A percentile compares a stretch with the other conserved stretches of the same genome.
phyloP scores from a whole-genome alignment of 306 rosid genomes.

The Ziziphus jujuba region DNA sequence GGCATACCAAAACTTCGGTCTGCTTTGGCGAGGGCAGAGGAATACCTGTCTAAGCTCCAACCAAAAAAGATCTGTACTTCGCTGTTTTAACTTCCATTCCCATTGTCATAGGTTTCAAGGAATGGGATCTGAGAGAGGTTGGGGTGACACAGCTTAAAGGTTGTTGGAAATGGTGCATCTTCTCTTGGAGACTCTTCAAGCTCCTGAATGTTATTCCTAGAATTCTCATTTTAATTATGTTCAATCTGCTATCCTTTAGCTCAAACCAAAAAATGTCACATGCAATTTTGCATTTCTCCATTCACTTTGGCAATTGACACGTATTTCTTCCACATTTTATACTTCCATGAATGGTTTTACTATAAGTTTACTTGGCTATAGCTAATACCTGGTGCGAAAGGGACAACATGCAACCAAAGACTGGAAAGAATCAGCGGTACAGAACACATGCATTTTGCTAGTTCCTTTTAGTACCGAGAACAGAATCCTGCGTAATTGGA shows the following conservation, averaged over 20 bases:
- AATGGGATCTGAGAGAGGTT: constrained; percentile 86
- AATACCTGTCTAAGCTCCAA: constrained; percentile 62
- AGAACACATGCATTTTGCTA: constrained; percentile 75
- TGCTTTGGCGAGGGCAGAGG: constrained; percentile 81
- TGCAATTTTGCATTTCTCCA: not conserved
- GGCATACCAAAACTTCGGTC: constrained; percentile 70
- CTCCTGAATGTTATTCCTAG: constrained; percentile 85
- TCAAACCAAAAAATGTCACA: not conserved
- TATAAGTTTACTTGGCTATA: constrained; percentile 70
- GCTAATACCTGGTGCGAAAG: constrained; percentile 91
- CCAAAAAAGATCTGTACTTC: constrained; percentile 25
- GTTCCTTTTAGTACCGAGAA: constrained; percentile 84
- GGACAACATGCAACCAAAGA: constrained; percentile 92
- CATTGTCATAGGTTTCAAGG: constrained; percentile 63
- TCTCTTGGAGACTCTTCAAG: constrained; percentile 83
- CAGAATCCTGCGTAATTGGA: constrained; percentile 82
- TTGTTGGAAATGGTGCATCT: constrained; percentile 76
- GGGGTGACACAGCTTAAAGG: constrained; percentile 81
- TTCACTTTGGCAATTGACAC: not conserved
- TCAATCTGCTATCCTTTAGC: not conserved
- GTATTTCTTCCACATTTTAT: no score
- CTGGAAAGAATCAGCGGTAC: constrained; percentile 89
- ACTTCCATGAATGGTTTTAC: constrained; percentile 12
- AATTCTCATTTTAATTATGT: constrained; percentile 69
- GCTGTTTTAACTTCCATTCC: constrained; percentile 17